A percentile compares a stretch with the other conserved stretches of the same genome.
Conservation (phyloP, 495 filamentous ascomycete species). For the Penicillium crystallinum region DNA sequence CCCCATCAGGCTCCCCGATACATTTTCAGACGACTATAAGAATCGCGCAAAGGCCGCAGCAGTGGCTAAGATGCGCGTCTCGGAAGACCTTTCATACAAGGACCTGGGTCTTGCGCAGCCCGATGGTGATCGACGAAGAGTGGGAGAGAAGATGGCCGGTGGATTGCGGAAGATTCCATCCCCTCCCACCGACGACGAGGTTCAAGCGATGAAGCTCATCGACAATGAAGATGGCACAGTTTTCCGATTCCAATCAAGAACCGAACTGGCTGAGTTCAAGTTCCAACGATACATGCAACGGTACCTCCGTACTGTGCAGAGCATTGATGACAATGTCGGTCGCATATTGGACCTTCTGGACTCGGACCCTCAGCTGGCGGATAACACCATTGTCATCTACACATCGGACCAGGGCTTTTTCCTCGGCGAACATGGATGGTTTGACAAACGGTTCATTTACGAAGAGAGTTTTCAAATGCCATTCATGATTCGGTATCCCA, state of each 20-base stretch:
- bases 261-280: slow-evolving; percentile 41
- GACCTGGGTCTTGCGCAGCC: slow-evolving; percentile 41
- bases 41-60: slow-evolving; percentile 37
- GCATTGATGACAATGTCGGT: slow-evolving; percentile 41
- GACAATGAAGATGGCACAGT: slow-evolving; percentile 36
- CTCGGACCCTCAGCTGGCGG: slow-evolving; percentile 18
- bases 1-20: slow-evolving; percentile 34
- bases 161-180: slow-evolving; percentile 31
- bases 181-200: slow-evolving; percentile 5
- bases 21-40: slow-evolving; percentile 42
- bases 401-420: slow-evolving; percentile 46
- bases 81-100: slow-evolving; percentile 37
- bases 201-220: slow-evolving; percentile 21
- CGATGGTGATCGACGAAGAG: slow-evolving; percentile 24
- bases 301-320: slow-evolving; percentile 40
- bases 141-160: slow-evolving; percentile 29
- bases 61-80: slow-evolving; percentile 38
- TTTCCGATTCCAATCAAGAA: slow-evolving; percentile 29
- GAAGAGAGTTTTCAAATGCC: slow-evolving; percentile 46
- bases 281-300: slow-evolving; percentile 47
- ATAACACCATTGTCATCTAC: slow-evolving; percentile 41
- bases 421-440: slow-evolving; percentile 46
- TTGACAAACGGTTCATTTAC: slow-evolving; percentile 47
- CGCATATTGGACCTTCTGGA: slow-evolving; percentile 37
- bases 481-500: slow-evolving; percentile 37